Evolutionary conservation across 805 yeast species (phyloP).

Genomic region (Lachancea cidri): DNA sequence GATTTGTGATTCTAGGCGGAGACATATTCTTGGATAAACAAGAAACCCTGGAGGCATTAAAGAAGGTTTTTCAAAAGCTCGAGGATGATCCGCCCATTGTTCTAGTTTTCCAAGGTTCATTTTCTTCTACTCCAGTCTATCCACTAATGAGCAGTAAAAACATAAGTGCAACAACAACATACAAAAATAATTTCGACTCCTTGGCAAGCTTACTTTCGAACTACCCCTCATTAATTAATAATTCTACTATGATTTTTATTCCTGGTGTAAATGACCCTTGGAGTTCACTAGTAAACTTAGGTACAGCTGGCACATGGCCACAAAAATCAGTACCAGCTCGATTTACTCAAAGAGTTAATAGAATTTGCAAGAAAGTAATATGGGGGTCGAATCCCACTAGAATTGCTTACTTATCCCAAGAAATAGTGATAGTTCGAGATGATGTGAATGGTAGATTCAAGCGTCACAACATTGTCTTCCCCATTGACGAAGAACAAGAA

Average conservation of each 20-base stretch:
- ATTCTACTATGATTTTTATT: slow-evolving; percentile 59
- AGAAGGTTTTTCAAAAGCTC: slow-evolving; percentile 52
- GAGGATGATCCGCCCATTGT: slow-evolving; percentile 59
- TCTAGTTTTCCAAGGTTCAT: slow-evolving; percentile 79
- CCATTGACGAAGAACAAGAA: slow-evolving; percentile 34
- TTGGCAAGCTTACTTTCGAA: slow-evolving; percentile 60
- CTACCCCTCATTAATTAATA: slow-evolving; percentile 32
- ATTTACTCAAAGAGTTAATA: slow-evolving; percentile 62
- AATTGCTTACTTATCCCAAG: slow-evolving; percentile 76
- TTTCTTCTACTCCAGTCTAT: slow-evolving; percentile 59
- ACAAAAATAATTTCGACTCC: slow-evolving; percentile 66
- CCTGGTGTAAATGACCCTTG: slow-evolving; percentile 96
- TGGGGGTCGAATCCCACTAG: slow-evolving; percentile 78
- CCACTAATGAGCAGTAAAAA: slow-evolving; percentile 49
- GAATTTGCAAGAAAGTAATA: slow-evolving; percentile 48
- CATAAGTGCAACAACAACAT: slow-evolving; percentile 46
- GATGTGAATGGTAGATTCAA: slow-evolving; percentile 66
- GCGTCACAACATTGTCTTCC: slow-evolving; percentile 59
- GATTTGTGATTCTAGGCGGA: slow-evolving; percentile 67
- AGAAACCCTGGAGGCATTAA: slow-evolving; percentile 55
- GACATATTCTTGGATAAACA: slow-evolving; percentile 62
- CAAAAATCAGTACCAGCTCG: slow-evolving; percentile 63
- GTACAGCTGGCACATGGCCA: slow-evolving; percentile 63
- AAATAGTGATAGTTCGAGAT: slow-evolving; percentile 69
- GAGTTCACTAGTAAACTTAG: slow-evolving; percentile 66